phyloP scores from a whole-genome alignment of 2,329 filamentous ascomycete species.

The Colletotrichum acutatum region DNA sequence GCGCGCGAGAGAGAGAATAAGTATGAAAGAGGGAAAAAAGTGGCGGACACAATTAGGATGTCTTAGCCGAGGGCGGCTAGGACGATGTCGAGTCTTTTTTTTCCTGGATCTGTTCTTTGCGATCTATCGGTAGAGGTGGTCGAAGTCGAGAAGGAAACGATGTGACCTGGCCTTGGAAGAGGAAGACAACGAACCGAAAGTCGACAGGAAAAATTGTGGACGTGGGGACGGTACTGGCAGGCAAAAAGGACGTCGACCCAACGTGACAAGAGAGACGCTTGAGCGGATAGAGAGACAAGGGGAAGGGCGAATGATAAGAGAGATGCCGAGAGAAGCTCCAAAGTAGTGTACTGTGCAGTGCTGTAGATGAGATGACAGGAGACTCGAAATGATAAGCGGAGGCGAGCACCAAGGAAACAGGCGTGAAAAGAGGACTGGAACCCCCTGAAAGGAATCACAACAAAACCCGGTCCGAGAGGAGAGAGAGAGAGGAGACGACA shows the following conservation, averaged over 20 bases:
- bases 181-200: slow-evolving; percentile 20
- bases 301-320: slow-evolving; percentile 36
- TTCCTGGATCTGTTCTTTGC: not conserved
- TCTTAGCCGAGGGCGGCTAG: slow-evolving; percentile 2
- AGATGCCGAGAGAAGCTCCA: slow-evolving; percentile 35
- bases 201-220: slow-evolving; percentile 36
- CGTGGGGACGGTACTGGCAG: slow-evolving; percentile 34
- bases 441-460: slow-evolving; percentile 37
- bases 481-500: slow-evolving; percentile 2
- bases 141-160: slow-evolving; percentile 16
- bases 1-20: not conserved
- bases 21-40: slow-evolving; percentile 2
- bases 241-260: slow-evolving; percentile 35
- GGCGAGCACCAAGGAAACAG: slow-evolving; percentile 36
- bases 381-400: slow-evolving; percentile 33
- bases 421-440: slow-evolving; percentile 37
- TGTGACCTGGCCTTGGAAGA: slow-evolving; percentile 22
- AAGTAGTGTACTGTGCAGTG: slow-evolving; percentile 26
- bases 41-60: slow-evolving; percentile 10
- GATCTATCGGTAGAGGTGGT: slow-evolving; percentile 4
- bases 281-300: slow-evolving; percentile 35
- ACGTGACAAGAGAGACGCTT: slow-evolving; percentile 34
- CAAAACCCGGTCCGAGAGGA: slow-evolving; percentile 33
- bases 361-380: slow-evolving; percentile 23
- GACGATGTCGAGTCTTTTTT: slow-evolving; percentile 23